Percentiles rank a stretch among this genome's conserved stretches.
Conservation (phyloP, 179 eudicot genomes). For the Vitellaria paradoxa region DNA sequence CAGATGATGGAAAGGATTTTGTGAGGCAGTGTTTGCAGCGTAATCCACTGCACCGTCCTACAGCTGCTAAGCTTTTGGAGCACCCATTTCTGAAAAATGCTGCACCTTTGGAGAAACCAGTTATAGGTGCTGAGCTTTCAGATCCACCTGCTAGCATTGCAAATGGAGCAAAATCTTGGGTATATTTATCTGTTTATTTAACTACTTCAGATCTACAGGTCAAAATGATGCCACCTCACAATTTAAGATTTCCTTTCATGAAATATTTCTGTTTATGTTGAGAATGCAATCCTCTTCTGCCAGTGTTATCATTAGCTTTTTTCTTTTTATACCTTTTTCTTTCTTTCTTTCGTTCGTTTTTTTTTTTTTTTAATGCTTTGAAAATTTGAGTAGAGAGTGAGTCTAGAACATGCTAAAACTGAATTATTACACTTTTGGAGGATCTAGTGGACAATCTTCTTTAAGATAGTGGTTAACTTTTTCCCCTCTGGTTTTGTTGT, state of each 20-base stretch:
- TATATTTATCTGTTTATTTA: constrained; percentile 11
- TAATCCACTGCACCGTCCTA: constrained; percentile 66
- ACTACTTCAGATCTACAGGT: not conserved
- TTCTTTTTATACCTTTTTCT: too few relatives aligned
- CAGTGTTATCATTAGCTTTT: not conserved
- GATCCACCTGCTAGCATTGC: constrained; percentile 43
- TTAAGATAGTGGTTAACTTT: too few relatives aligned
- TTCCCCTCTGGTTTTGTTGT: too few relatives aligned
- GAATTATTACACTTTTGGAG: not conserved
- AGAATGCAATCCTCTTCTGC: not conserved
- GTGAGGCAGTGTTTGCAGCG: constrained; percentile 84
- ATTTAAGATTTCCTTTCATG: not conserved
- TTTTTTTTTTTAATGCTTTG: not conserved
- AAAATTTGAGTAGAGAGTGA: not conserved
- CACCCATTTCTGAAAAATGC: constrained; percentile 79
- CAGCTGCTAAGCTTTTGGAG: constrained; percentile 79
- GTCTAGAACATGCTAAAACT: not conserved
- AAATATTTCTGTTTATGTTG: not conserved
- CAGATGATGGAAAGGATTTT: constrained; percentile 89
- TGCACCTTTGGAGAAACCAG: constrained; percentile 60
- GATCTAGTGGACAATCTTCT: not conserved
- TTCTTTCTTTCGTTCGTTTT: too few relatives aligned
- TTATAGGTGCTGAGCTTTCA: constrained; percentile 39
- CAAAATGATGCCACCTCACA: constrained; percentile 3
- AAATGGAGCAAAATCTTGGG: constrained; percentile 45